Evolutionary conservation across 2,329 filamentous ascomycete species (phyloP).

Genomic region (Pezicula rhizophila): DNA sequence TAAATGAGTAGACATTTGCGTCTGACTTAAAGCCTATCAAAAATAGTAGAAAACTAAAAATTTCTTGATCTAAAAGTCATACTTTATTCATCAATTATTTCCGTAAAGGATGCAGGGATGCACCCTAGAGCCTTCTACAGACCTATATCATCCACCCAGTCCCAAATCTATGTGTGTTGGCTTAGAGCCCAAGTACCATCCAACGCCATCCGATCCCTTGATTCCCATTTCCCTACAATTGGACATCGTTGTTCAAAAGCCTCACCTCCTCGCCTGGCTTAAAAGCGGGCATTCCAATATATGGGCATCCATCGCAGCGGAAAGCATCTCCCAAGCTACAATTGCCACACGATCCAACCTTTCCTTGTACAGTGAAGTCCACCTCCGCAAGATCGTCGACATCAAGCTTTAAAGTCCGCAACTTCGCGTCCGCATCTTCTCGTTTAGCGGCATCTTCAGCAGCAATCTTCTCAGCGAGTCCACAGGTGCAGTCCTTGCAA

Average conservation of each 20-base stretch:
- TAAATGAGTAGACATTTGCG: too few species aligned
- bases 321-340: constrained; percentile 91
- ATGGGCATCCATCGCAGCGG: constrained; percentile 69
- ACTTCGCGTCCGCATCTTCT: constrained; percentile 52
- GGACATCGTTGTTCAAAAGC: constrained; percentile 78
- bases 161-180: too few species aligned
- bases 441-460: constrained; percentile 74
- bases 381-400: constrained; percentile 79
- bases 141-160: neutral
- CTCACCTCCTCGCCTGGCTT: constrained; percentile 94
- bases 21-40: too few species aligned
- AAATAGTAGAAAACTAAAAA: too few species aligned
- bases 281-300: constrained; percentile 89
- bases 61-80: too few species aligned
- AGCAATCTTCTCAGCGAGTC: constrained; percentile 77
- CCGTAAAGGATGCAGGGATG: too few species aligned
- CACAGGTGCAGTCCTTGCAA: constrained; percentile 97
- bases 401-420: constrained; percentile 65
- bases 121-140: neutral
- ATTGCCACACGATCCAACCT: constrained; percentile 90
- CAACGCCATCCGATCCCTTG: constrained; percentile 5
- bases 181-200: neutral
- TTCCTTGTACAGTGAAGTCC: constrained; percentile 96
- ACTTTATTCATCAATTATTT: too few species aligned
- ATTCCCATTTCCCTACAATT: constrained; percentile 52